Evolutionary conservation across 1,284 basidiomycete genomes (phyloP), one percentile per base, ranked within the genome.

Genomic region (Fomitopsis schrenkii): DNA sequence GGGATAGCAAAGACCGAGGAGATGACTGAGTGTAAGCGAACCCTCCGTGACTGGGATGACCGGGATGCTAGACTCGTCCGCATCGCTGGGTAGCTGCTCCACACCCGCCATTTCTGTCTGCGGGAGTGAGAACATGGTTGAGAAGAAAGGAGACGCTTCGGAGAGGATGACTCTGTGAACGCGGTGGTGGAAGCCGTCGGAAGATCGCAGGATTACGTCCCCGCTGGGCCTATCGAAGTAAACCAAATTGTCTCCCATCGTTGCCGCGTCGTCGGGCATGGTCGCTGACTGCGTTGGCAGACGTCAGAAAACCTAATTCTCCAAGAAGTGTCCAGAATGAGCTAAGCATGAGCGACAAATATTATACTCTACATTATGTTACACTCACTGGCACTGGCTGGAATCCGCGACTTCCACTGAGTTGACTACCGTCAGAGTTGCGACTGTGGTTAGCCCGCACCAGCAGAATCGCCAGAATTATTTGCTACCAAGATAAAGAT

Each of bases 141-240:
- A 62, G 57, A 68, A 67, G 41, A 68, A 59, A 55, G 59, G 62
- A 10, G 67, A 68, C 6, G 67, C 67, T 44, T 66, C 65, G 42
- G 67, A 63, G 46, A 68, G 62, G 28, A 68, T 65, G 48, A 58
- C 56, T 42, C 59, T 59, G 33, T 64, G 63, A 2, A 68, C 63
- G 45, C 62, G 57, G 60, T 66, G 65, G 61, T 64, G 59, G 53
- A 65, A 60, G 50, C 62, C 58, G 57, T 68, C 65, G 12, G 63
- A 62, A 9, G 65, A 53, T 28, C 65, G 63, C 10, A 54, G 14
- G 35, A 38, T 35, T 2, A 54, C 19, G 35, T 54, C 52, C 2
- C 52, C 52, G 12, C n/a, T 38, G 9, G 52, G 35, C 19, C 35
- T 54, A 19, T 50, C 52, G 33, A 54, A 54, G 15, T 38, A 14